Conservation (phyloP, 2,329 filamentous ascomycete species). For the Colletotrichum spaethianum region DNA sequence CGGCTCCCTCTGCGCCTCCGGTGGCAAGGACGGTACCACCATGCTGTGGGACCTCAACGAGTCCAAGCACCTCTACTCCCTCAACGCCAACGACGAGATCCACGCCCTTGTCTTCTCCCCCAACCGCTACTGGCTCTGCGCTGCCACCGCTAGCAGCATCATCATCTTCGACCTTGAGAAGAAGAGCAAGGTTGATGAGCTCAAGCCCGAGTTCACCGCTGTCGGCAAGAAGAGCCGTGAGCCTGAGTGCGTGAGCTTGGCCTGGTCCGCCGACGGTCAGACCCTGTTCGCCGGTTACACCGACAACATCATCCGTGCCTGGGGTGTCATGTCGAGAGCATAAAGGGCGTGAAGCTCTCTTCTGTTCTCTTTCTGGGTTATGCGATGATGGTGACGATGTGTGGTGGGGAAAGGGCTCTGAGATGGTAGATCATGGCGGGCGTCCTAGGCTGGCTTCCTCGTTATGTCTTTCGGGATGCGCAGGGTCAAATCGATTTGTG, state of each 20-base stretch:
- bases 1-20: conserved; percentile 98
- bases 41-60: conserved; percentile 99
- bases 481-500: conserved; percentile 48
- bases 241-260: conserved; percentile 97
- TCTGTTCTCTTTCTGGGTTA: conserved; percentile 41
- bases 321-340: conserved; percentile 97
- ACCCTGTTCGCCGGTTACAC: conserved; percentile 99
- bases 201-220: conserved; percentile 97
- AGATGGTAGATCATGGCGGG: conserved; percentile 61
- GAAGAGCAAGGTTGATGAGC: conserved; percentile 99
- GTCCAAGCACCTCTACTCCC: conserved; percentile 99
- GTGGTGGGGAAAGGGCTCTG: conserved; percentile 40
- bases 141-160: conserved; percentile 96
- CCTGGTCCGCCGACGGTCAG: conserved; percentile 98
- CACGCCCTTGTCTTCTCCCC: conserved; percentile 99
- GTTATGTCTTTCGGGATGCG: conserved; percentile 60
- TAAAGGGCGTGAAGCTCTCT: conserved; percentile 59
- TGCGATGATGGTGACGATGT: conserved; percentile 39
- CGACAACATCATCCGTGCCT: conserved; percentile 98
- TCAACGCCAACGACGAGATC: conserved; percentile 99
- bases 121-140: conserved; percentile 99
- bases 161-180: conserved; percentile 99
- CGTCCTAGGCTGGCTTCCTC: conserved; percentile 63
- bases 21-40: conserved; percentile 99
- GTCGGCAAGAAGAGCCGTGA: conserved; percentile 99